These are phyloP conservation scores for Pleurotus eryngii DNA, from an alignment of 768 basidiomycete genomes.

Conservation along the genomic window DNA sequence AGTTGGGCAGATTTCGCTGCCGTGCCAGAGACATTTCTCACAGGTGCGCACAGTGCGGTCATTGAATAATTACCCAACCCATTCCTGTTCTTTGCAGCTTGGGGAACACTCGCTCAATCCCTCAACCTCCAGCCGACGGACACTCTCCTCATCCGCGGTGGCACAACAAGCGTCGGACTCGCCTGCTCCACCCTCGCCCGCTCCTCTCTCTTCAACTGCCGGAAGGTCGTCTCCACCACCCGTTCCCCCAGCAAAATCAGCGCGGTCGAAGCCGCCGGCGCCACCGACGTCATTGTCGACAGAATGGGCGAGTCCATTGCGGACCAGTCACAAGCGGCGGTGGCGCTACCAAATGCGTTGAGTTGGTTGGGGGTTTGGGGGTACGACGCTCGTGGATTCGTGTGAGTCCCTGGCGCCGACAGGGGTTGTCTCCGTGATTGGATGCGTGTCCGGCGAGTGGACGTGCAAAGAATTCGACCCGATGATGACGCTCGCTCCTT, in stretches of 20 bases:
- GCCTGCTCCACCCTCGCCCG: constrained; percentile 18
- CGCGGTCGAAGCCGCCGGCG: constrained; percentile 13
- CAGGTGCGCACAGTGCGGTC: constrained; percentile 10
- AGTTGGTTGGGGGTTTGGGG: constrained; percentile 21
- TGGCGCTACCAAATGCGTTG: constrained; percentile 19
- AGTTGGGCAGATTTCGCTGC: constrained; percentile 20
- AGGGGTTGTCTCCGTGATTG: constrained; percentile 17
- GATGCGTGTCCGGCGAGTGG: constrained; percentile 18
- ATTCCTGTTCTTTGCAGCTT: constrained; percentile 10
- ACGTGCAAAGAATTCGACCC: constrained; percentile 18
- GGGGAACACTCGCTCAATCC: constrained; percentile 14
- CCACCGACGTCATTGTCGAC: constrained; percentile 20
- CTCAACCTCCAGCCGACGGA: constrained; percentile 15
- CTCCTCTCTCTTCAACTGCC: constrained; percentile 17
- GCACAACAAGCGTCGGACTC: constrained; percentile 21
- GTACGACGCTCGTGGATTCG: constrained; percentile 15
- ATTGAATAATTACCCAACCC: background rate
- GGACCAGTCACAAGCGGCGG: constrained; percentile 15
- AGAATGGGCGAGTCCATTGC: constrained; percentile 10
- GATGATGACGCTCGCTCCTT: constrained; percentile 14
- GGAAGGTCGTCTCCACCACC: constrained; percentile 18
- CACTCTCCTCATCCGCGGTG: constrained; percentile 21
- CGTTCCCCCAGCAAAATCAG: constrained; percentile 14
- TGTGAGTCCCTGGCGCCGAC: constrained; percentile 12
- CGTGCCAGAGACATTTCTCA: constrained; percentile 23